A percentile compares a stretch with the other conserved stretches of the same genome.
phyloP scores from a whole-genome alignment of 140 eudicot species.

The Ambrosia hybrid region DNA sequence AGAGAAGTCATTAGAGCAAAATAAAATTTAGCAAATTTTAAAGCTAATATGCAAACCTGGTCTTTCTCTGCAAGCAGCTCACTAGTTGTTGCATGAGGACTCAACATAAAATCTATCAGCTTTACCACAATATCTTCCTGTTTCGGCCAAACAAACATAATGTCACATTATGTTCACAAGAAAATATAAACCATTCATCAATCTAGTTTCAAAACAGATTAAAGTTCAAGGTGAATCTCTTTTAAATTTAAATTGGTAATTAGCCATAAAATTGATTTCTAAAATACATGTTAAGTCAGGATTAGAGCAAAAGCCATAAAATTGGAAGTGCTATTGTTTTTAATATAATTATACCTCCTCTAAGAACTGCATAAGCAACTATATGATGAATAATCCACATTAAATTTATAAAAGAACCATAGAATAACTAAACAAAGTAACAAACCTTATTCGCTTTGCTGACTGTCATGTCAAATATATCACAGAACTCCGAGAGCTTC shows the following conservation, averaged over 20 bases:
- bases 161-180: background rate
- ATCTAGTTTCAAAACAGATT: too few species aligned
- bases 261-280: too few species aligned
- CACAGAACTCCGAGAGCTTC: conserved; percentile 81
- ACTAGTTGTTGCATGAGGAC: conserved; percentile 82
- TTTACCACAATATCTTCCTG: conserved; percentile 85
- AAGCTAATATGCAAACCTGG: conserved; percentile 49
- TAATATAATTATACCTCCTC: too few species aligned
- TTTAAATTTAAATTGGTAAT: too few species aligned
- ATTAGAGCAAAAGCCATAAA: too few species aligned
- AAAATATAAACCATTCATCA: too few species aligned
- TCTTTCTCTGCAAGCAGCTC: conserved; percentile 83
- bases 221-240: too few species aligned
- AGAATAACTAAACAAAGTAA: conserved; percentile 21
- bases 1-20: conserved; percentile 1
- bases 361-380: background rate
- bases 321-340: too few species aligned
- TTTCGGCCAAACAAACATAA: conserved; percentile 8
- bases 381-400: background rate
- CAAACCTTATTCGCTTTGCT: conserved; percentile 68
- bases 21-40: background rate
- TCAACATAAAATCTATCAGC: conserved; percentile 79
- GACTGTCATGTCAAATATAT: conserved; percentile 72
- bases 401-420: background rate
- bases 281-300: too few species aligned